phyloP scores from a whole-genome alignment of 2,329 filamentous ascomycete genomes.

The Exophiala aquamarina region DNA sequence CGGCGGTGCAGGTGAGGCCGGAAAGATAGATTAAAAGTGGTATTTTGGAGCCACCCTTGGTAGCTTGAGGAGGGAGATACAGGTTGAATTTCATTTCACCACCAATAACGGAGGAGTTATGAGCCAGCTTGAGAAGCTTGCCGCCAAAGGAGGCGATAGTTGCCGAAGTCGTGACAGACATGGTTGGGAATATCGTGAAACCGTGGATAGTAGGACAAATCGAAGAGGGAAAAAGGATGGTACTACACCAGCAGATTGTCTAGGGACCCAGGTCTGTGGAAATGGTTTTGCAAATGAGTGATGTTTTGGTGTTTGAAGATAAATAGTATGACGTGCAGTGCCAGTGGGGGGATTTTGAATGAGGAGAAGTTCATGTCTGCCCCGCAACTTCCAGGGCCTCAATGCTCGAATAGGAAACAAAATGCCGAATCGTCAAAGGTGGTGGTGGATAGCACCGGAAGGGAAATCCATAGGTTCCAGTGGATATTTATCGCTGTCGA shows the following conservation, averaged over 20 bases:
- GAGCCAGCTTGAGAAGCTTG: constrained; percentile 89
- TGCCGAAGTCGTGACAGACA: constrained; percentile 86
- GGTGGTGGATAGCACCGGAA: too few species aligned
- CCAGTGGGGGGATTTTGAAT: not conserved
- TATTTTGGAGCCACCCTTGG: constrained; percentile 57
- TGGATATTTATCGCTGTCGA: not conserved
- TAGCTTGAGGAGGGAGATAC: constrained; percentile 76
- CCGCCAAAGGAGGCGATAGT: constrained; percentile 91
- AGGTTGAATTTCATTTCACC: constrained; percentile 93
- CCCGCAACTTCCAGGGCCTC: too few species aligned
- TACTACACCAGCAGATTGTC: not conserved
- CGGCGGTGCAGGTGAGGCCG: constrained; percentile 89
- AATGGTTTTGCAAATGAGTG: not conserved
- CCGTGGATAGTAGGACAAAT: not conserved
- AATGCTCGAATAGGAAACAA: too few species aligned
- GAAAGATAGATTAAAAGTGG: constrained; percentile 92
- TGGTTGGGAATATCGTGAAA: constrained; percentile 39
- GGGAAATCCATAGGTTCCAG: too few species aligned
- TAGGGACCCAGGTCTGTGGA: too few species aligned
- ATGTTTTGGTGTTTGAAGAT: too few species aligned
- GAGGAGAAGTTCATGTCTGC: too few species aligned
- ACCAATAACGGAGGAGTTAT: constrained; percentile 73
- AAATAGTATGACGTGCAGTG: constrained; percentile 3
- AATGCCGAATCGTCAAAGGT: too few species aligned
- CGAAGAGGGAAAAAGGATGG: not conserved